A percentile compares a stretch with the other conserved stretches of the same genome.
Conservation (phyloP, 2,329 filamentous ascomycete genomes). For the Ploettnerulaceae sp. region DNA sequence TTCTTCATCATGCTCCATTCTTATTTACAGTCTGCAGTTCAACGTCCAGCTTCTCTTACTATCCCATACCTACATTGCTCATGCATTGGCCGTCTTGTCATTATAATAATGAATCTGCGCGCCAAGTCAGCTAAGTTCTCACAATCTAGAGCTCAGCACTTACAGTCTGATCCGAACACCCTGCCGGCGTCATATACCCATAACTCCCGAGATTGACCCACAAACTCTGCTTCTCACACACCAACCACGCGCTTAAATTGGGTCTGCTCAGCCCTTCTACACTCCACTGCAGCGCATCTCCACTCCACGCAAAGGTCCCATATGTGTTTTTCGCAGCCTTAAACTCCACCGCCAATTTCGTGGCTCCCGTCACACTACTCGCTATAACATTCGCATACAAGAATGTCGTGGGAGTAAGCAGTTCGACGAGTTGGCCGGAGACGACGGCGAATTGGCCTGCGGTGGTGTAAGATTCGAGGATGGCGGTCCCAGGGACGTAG, state of each 20-base stretch:
- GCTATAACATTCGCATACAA: slow-evolving; percentile 28
- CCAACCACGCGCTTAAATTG: slow-evolving; percentile 55
- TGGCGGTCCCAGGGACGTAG: slow-evolving; percentile 42
- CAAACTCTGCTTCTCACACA: slow-evolving; percentile 47
- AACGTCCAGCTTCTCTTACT: not conserved
- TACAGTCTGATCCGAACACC: slow-evolving; percentile 55
- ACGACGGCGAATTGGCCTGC: slow-evolving; percentile 55
- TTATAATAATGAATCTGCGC: slow-evolving; percentile 41
- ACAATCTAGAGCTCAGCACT: slow-evolving; percentile 26
- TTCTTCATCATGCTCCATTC: not conserved
- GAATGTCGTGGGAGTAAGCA: not conserved
- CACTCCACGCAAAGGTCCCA: slow-evolving; percentile 52
- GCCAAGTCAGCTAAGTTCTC: slow-evolving; percentile 5
- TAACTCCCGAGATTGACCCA: slow-evolving; percentile 58
- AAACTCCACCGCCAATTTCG: slow-evolving; percentile 47
- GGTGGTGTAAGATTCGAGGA: slow-evolving; percentile 46
- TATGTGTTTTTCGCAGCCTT: slow-evolving; percentile 46
- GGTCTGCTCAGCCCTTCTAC: slow-evolving; percentile 44
- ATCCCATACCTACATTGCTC: no score
- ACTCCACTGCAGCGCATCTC: slow-evolving; percentile 54
- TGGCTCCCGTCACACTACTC: slow-evolving; percentile 39
- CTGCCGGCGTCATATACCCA: slow-evolving; percentile 50
- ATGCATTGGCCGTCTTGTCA: slow-evolving; percentile 19
- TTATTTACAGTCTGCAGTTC: not conserved
- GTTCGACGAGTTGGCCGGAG: slow-evolving; percentile 45